These are phyloP conservation scores for Leonotis leonurus DNA, from an alignment of 257 asterid genomes.

Conservation along the genomic window DNA sequence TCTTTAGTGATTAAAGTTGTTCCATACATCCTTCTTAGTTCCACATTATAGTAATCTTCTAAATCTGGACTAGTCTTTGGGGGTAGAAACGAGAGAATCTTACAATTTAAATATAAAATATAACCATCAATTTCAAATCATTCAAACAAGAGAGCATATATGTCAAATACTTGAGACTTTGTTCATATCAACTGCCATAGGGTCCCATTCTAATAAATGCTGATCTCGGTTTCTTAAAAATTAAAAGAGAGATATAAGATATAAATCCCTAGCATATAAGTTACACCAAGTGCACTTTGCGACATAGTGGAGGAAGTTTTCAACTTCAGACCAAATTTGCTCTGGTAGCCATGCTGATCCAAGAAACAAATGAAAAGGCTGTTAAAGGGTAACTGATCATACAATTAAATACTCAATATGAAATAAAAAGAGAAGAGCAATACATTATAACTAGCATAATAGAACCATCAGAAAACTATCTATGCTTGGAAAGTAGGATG, in stretches of 20 bases:
- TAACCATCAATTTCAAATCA: not conserved
- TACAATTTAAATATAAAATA: not conserved
- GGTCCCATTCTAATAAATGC: slow-evolving; percentile 15
- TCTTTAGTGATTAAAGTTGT: not conserved
- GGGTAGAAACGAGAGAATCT: not conserved
- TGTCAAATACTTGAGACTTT: not conserved
- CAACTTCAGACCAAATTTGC: slow-evolving; percentile 21
- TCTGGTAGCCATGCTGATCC: slow-evolving; percentile 28
- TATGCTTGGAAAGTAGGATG: slow-evolving; percentile 17
- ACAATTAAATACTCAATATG: slow-evolving; percentile 6
- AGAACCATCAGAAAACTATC: slow-evolving; percentile 25
- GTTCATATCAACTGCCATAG: slow-evolving; percentile 9
- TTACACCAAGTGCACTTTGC: slow-evolving; percentile 17
- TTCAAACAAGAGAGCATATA: slow-evolving; percentile 3
- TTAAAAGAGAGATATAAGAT: not conserved
- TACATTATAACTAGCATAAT: slow-evolving; percentile 22
- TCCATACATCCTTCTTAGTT: slow-evolving; percentile 1
- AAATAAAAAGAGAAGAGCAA: slow-evolving; percentile 17
- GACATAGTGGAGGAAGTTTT: slow-evolving; percentile 10
- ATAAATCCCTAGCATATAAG: slow-evolving; percentile 7
- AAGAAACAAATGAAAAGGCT: slow-evolving; percentile 19
- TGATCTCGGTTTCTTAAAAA: not conserved
- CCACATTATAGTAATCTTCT: not conserved
- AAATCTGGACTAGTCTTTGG: not conserved
- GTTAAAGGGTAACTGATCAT: slow-evolving; percentile 16